Evolutionary conservation across 371 early-diverging fungal genomes (phyloP).

Genomic region (Mucor circinelloides): DNA sequence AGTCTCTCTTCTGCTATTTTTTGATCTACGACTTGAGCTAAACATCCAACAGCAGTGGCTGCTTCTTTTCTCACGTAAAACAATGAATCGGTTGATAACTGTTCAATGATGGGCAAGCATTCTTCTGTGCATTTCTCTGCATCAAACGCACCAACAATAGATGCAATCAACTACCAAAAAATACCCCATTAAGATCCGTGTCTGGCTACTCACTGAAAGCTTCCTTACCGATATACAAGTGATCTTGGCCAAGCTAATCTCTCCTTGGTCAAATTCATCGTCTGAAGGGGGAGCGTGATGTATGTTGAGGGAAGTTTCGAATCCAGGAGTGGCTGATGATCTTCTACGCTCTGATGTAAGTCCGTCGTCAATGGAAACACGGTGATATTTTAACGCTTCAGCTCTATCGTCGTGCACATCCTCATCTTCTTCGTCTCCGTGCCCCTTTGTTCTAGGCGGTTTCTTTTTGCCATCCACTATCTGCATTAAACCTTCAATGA

Average conservation of each 20-base stretch:
- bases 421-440: conserved; percentile 7
- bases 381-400: conserved; percentile 12
- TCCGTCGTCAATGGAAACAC: conserved; percentile 23
- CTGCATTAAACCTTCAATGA: conserved; percentile 49
- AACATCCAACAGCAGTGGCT: conserved; percentile 54
- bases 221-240: conserved; percentile 58
- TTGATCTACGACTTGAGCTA: conserved; percentile 44
- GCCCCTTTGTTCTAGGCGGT: conserved; percentile 4
- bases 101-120: conserved; percentile 59
- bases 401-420: not conserved
- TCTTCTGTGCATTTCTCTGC: conserved; percentile 45
- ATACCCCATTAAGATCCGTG: not conserved
- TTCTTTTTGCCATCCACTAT: conserved; percentile 40
- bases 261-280: conserved; percentile 49
- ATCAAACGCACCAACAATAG: conserved; percentile 50
- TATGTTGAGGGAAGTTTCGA: conserved; percentile 24
- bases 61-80: conserved; percentile 68
- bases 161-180: conserved; percentile 48
- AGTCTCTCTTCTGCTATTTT: conserved; percentile 48
- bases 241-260: conserved; percentile 60
- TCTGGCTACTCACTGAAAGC: not conserved
- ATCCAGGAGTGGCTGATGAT: conserved; percentile 28
- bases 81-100: conserved; percentile 48
- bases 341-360: conserved; percentile 8
- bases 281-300: conserved; percentile 20